Base-by-base conservation (phyloP, 495 filamentous ascomycete genomes). In the Aspergillus ellipticus region DNA sequence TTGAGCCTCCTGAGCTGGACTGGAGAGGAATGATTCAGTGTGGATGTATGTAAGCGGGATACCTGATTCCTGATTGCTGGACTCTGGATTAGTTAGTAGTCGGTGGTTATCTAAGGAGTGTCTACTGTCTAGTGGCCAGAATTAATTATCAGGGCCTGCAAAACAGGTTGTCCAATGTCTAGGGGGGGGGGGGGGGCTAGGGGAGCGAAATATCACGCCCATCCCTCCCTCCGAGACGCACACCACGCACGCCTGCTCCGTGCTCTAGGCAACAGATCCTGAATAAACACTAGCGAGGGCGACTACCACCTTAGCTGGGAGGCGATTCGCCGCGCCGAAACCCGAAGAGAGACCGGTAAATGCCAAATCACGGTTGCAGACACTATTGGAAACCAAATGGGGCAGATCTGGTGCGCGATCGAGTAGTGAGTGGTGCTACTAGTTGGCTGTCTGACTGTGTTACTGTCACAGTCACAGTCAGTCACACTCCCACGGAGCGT, bases 301-400 rank as follows among this genome's bases (percentile, higher is more conserved):
- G n/a, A n/a, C n/a, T 15, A 39, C 35, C 7, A 28, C 24, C 7
- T 39, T 6, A 28, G 45, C 20, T 28, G 24, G 24, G 3, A 28
- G 24, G 24, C 4, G 11, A 29, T 16, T 48, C 45, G 22, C 22
- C 7, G 45, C 24, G 28, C 22, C 20, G 20, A 19, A 42, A 47
- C 8, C 45, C n/a, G 22, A 48, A 29, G 21, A 17, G 45, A 48
- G 22, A 48, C 45, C 45, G 24, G 45, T 48, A 28, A 28, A 24
- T 29, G 45, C 45, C 45, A 48, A 28, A 29, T 48, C 22, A 48
- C 17, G 22, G 45, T n/a, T 28, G 39, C 51, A 53, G 51, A 15
- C 51, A 45, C 51, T 53, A 53, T 53, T 53, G 24, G 24, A 33
- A 42, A 45, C 41, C 15, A 53, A 33, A 53, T 45, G 39, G 51